Evolutionary conservation across 257 asterid genomes (phyloP).

Genomic region (Solanum rostratum): DNA sequence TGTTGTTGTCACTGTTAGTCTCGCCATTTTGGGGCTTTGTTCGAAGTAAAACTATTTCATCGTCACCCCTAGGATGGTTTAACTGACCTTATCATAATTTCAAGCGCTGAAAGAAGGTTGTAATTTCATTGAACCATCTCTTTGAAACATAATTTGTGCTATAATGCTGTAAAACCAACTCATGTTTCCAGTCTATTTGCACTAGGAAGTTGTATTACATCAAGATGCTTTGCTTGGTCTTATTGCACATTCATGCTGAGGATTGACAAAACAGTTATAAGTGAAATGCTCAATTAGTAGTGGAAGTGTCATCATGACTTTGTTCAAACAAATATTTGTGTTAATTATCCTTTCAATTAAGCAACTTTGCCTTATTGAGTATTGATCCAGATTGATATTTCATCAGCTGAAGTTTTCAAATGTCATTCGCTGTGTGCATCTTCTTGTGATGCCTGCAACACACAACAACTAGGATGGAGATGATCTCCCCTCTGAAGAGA

Average conservation of each 20-base stretch:
- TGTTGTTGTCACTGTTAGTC: neutral
- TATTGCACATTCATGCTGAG: neutral
- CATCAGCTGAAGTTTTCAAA: neutral
- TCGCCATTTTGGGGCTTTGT: neutral
- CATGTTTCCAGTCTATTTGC: neutral
- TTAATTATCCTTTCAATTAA: neutral
- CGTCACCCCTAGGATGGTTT: neutral
- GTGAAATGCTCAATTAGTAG: neutral
- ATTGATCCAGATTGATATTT: neutral
- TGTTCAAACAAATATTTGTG: neutral
- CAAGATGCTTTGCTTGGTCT: neutral
- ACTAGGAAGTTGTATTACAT: neutral
- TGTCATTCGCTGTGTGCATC: neutral
- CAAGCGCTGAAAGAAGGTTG: neutral
- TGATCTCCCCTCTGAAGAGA: neutral
- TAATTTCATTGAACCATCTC: neutral
- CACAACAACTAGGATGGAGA: neutral
- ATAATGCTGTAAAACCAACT: neutral
- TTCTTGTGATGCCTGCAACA: neutral
- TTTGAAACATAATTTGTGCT: neutral
- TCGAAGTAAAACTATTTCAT: neutral
- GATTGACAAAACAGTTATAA: neutral
- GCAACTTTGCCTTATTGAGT: neutral
- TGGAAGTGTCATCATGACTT: neutral
- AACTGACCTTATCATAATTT: neutral